Conservation (phyloP, 352 stramenopile species). For the Globisporangium radiosum region DNA sequence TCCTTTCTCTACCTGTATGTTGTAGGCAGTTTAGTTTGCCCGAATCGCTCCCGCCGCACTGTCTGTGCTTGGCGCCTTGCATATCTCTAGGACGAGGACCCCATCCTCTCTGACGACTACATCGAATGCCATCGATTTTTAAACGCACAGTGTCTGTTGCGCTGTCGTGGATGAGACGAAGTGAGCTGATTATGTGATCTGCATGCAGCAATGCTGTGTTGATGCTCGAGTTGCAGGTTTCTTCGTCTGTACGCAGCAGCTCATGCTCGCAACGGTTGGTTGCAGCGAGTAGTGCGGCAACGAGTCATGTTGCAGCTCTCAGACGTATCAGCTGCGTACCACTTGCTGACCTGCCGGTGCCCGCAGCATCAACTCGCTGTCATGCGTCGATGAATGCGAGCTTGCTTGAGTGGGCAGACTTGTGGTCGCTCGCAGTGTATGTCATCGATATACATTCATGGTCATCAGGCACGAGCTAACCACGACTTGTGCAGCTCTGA, state of each 20-base stretch:
- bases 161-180: too few species aligned
- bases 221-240: too few species aligned
- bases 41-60: neutral
- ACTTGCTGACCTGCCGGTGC: neutral
- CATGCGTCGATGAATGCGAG: neutral
- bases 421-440: neutral
- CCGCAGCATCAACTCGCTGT: neutral
- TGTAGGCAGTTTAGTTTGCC: neutral
- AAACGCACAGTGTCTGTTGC: neutral
- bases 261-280: too few species aligned
- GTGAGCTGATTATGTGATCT: neutral
- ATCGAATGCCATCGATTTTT: constrained; percentile 15
- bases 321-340: neutral
- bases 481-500: too few species aligned
- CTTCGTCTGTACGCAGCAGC: too few species aligned
- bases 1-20: neutral
- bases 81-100: neutral
- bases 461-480: neutral
- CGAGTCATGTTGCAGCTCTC: too few species aligned
- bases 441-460: neutral
- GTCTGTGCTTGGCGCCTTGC: constrained; percentile 2
- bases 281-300: too few species aligned
- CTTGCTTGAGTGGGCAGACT: too few species aligned
- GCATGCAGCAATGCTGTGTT: neutral
- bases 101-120: constrained; percentile 4